Evolutionary conservation across 148 eudicot species (phyloP).

Genomic region (Limonium bicolor): DNA sequence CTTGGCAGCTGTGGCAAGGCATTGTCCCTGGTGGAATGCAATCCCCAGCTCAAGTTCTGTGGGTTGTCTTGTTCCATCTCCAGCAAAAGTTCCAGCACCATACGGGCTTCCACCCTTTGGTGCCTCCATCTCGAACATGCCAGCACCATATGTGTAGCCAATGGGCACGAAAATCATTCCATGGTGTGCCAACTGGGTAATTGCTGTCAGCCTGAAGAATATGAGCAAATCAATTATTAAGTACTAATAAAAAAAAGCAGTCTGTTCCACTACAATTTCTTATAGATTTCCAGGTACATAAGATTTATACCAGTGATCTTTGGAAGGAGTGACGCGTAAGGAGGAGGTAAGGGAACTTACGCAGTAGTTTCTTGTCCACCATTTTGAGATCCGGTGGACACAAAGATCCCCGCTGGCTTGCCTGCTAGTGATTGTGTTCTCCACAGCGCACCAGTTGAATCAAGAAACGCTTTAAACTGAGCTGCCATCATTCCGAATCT

Average conservation of each 20-base stretch:
- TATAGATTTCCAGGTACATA: no score
- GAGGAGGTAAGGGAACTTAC: conserved; percentile 1
- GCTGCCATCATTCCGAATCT: conserved; percentile 9
- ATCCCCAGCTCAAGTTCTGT: conserved; percentile 1
- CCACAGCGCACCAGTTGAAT: conserved; percentile 6
- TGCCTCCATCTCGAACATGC: conserved; percentile 6
- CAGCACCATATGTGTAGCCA: conserved; percentile 3
- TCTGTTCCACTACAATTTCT: no score
- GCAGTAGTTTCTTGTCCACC: conserved; percentile 9
- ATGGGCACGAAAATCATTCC: conserved; percentile 9
- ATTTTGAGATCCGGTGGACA: background rate
- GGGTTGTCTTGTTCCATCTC: conserved; percentile 6
- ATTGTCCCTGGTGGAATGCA: conserved; percentile 7
- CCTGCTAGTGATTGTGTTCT: conserved; percentile 4
- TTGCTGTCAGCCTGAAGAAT: conserved; percentile 3
- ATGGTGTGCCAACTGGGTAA: conserved; percentile 6
- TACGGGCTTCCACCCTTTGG: conserved; percentile 4
- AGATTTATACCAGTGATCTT: no score
- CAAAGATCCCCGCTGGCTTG: conserved; percentile 7
- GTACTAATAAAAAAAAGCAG: background rate
- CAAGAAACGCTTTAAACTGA: conserved; percentile 6
- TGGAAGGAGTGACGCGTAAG: no score
- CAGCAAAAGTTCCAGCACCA: conserved; percentile 4
- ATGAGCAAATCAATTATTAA: background rate
- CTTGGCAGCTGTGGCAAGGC: background rate